Percentiles rank a stretch among this genome's conserved stretches.
Conservation (phyloP, 78 protist species). For the Cavenderia fasciculata region DNA sequence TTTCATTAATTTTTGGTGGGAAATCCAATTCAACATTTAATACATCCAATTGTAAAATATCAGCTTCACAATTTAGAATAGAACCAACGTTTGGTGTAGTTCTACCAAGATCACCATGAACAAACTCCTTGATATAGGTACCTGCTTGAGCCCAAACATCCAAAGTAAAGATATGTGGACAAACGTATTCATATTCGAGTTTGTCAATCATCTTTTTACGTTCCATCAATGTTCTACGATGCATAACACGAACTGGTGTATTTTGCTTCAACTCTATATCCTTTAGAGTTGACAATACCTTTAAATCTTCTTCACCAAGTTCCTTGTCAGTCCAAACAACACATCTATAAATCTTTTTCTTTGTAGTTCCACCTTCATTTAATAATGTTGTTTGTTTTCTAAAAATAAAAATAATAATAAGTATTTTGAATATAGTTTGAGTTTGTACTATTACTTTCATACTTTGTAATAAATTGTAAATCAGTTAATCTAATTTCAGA, state of each 20-base stretch:
- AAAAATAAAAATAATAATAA: background rate
- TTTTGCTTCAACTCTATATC: slow-evolving; percentile 53
- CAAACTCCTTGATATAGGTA: slow-evolving; percentile 90
- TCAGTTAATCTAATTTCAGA: slow-evolving; percentile 47
- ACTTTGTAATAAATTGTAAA: slow-evolving; percentile 74
- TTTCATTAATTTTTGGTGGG: slow-evolving; percentile 15
- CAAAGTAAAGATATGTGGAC: slow-evolving; percentile 78
- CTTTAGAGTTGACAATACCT: background rate
- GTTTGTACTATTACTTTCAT: background rate
- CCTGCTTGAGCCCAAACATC: slow-evolving; percentile 90
- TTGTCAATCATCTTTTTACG: slow-evolving; percentile 57
- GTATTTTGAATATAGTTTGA: background rate
- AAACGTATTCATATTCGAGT: slow-evolving; percentile 18
- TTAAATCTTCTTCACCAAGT: slow-evolving; percentile 10
- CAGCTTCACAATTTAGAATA: slow-evolving; percentile 74
- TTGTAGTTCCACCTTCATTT: slow-evolving; percentile 71
- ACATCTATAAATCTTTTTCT: slow-evolving; percentile 82
- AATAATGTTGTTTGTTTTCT: slow-evolving; percentile 47
- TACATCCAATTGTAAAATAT: slow-evolving; percentile 81
- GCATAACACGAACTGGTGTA: slow-evolving; percentile 94
- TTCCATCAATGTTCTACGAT: slow-evolving; percentile 64
- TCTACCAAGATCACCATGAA: slow-evolving; percentile 94
- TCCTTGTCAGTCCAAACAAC: slow-evolving; percentile 70
- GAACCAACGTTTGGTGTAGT: slow-evolving; percentile 87
- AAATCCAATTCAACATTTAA: slow-evolving; percentile 72